Conservation (phyloP, 192 early-diverging fungal genomes). For the Podila clonocystis region DNA sequence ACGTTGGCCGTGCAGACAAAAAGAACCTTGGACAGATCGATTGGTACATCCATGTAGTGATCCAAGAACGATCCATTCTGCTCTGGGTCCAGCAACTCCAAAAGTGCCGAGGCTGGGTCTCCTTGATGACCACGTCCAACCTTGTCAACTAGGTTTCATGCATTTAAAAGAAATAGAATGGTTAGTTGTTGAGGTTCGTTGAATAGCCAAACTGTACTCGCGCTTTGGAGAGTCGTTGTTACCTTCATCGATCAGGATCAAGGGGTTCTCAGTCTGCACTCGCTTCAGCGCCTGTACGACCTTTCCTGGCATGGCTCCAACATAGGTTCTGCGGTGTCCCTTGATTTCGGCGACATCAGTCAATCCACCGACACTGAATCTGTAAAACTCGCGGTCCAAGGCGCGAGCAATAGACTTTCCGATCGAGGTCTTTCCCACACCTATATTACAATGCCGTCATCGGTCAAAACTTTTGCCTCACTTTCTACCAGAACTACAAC, state of each 20-base stretch:
- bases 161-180: no score
- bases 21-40: slow-evolving; percentile 97
- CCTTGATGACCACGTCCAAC: slow-evolving; percentile 97
- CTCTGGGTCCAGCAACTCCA: slow-evolving; percentile 98
- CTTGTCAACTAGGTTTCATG: slow-evolving; percentile 81
- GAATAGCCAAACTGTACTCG: no score
- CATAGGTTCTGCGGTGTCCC: slow-evolving; percentile 98
- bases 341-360: slow-evolving; percentile 99
- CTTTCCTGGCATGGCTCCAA: slow-evolving; percentile 99
- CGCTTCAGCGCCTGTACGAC: slow-evolving; percentile 99
- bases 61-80: slow-evolving; percentile 98
- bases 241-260: slow-evolving; percentile 97
- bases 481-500: neutral
- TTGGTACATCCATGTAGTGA: slow-evolving; percentile 99
- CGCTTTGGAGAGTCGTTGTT: neutral
- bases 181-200: no score
- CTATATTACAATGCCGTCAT: slow-evolving; percentile 25
- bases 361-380: slow-evolving; percentile 97
- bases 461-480: neutral
- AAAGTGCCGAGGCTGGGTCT: slow-evolving; percentile 94
- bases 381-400: slow-evolving; percentile 92
- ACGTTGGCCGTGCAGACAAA: slow-evolving; percentile 99
- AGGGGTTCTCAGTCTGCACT: slow-evolving; percentile 98
- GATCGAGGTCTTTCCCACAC: slow-evolving; percentile 98
- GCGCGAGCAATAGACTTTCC: slow-evolving; percentile 98